A percentile compares a stretch with the other conserved stretches of the same genome.
These are phyloP conservation scores for Neurospora tetrasperma DNA, from an alignment of 495 filamentous ascomycete genomes.

Conservation along the genomic window DNA sequence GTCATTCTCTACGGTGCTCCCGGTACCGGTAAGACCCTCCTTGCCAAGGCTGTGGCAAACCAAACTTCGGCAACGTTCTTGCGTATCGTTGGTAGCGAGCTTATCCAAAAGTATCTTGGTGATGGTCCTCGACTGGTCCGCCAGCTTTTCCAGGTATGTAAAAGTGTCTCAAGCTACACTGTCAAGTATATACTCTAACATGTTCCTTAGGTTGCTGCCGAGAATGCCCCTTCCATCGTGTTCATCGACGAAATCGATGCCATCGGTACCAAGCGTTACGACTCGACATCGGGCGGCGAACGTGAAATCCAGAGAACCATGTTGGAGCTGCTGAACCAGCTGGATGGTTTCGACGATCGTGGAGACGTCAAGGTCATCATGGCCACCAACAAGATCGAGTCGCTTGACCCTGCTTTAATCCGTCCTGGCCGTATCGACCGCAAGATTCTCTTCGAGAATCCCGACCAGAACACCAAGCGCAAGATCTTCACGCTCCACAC, in stretches of 20 bases:
- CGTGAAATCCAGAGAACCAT: conserved; percentile 97
- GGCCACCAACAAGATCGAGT: conserved; percentile 99
- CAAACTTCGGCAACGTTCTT: conserved; percentile 98
- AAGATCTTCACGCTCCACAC: conserved; percentile 99
- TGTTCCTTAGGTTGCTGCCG: conserved; percentile 61
- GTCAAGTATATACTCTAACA: conserved; percentile 11
- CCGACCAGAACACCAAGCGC: conserved; percentile 97
- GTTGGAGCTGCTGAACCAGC: conserved; percentile 95
- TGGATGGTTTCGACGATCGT: conserved; percentile 97
- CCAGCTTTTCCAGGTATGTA: conserved; percentile 78
- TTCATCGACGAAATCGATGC: conserved; percentile 99
- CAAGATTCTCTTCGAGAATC: conserved; percentile 99
- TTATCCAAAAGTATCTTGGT: conserved; percentile 98
- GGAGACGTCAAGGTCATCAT: conserved; percentile 99
- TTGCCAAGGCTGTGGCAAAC: conserved; percentile 97
- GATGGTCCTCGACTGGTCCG: conserved; percentile 90
- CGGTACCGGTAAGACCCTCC: conserved; percentile 92
- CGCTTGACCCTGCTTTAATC: conserved; percentile 90
- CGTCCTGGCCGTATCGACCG: conserved; percentile 96
- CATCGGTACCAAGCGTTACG: conserved; percentile 98
- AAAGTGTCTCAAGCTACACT: neutral
- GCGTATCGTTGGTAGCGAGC: conserved; percentile 92
- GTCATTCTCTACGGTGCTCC: conserved; percentile 98
- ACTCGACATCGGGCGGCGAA: conserved; percentile 92
- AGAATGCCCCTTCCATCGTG: conserved; percentile 93